Conservation (phyloP, 2,329 filamentous ascomycete species). For the Fusarium albidum region DNA sequence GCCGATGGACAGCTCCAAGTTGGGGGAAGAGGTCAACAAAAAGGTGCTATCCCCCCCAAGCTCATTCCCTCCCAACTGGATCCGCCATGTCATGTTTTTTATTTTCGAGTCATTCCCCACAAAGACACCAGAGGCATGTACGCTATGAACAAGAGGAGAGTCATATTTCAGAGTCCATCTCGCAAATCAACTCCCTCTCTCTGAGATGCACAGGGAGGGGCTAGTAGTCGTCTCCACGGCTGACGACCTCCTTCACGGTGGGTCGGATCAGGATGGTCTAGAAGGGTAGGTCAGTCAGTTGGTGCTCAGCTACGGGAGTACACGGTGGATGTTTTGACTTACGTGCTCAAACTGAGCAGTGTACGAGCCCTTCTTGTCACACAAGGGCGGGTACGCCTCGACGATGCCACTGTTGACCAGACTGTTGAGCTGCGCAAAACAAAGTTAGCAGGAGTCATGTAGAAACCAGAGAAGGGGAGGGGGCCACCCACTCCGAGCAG, state of each 20-base stretch:
- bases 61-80: too few relatives aligned
- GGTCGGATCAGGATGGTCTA: conserved; percentile 81
- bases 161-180: conserved; percentile 43
- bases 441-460: conserved; percentile 10
- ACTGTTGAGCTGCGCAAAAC: conserved; percentile 76
- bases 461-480: too few relatives aligned
- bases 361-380: conserved; percentile 93
- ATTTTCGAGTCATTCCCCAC: conserved; percentile 7
- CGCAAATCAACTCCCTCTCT: conserved; percentile 9
- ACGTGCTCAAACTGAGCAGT: conserved; percentile 96
- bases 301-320: not conserved
- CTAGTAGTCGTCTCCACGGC: conserved; percentile 85
- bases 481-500: conserved; percentile 76
- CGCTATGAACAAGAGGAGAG: conserved; percentile 32
- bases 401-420: conserved; percentile 85
- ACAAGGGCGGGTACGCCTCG: conserved; percentile 87
- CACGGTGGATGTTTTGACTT: conserved; percentile 51
- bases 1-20: not conserved
- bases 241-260: conserved; percentile 87
- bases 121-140: conserved; percentile 9
- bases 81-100: not conserved
- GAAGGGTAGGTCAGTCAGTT: conserved; percentile 21
- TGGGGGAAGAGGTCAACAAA: not conserved
- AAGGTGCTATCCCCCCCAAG: too few relatives aligned
- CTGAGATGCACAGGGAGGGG: not conserved